Conservation (phyloP, 2,329 filamentous ascomycete genomes). For the Talaromyces islandicus region DNA sequence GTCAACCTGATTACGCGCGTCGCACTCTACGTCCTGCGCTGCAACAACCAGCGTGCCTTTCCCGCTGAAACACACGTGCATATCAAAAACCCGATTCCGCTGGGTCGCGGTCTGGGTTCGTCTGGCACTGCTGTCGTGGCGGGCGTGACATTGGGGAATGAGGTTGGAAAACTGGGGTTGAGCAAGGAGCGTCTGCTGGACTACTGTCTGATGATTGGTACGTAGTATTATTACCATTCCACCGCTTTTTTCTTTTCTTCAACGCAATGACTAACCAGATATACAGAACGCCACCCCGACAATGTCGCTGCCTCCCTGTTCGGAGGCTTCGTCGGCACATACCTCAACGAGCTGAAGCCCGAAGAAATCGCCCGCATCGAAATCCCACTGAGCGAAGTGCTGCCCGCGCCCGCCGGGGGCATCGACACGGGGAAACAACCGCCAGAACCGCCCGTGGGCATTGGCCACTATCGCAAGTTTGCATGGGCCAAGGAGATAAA, state of each 20-base stretch:
- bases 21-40: slow-evolving; percentile 88
- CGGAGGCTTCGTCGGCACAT: slow-evolving; percentile 94
- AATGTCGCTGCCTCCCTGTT: slow-evolving; percentile 94
- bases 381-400: slow-evolving; percentile 88
- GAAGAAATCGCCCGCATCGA: slow-evolving; percentile 86
- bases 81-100: slow-evolving; percentile 90
- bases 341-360: slow-evolving; percentile 83
- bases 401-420: slow-evolving; percentile 84
- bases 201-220: slow-evolving; percentile 94
- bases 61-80: slow-evolving; percentile 83
- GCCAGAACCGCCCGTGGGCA: slow-evolving; percentile 81
- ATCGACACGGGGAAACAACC: slow-evolving; percentile 82
- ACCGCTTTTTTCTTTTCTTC: too few species aligned
- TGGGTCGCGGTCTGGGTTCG: slow-evolving; percentile 88
- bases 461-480: slow-evolving; percentile 95
- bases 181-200: slow-evolving; percentile 80
- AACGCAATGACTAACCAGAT: not conserved
- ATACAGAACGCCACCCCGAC: slow-evolving; percentile 70
- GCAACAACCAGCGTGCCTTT: slow-evolving; percentile 80
- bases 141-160: slow-evolving; percentile 86
- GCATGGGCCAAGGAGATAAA: slow-evolving; percentile 93
- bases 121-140: slow-evolving; percentile 94
- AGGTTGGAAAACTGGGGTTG: slow-evolving; percentile 73
- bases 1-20: slow-evolving; percentile 90
- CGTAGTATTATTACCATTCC: slow-evolving; percentile 14